Base-by-base conservation (phyloP, 768 basidiomycete species). In the Psilocybe subaeruginosa region DNA sequence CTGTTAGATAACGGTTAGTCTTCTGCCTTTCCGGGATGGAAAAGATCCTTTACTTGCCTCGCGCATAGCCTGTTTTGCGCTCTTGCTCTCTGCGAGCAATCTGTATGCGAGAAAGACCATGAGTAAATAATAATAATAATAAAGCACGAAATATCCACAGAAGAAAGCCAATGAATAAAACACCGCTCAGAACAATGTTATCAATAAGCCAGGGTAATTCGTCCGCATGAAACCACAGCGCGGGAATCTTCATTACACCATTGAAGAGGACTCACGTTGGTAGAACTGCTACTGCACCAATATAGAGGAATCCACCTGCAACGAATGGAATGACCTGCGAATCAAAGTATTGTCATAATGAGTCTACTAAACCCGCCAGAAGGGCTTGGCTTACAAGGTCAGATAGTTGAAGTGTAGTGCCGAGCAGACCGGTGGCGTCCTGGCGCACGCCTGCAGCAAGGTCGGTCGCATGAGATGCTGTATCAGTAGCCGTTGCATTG, bases 271-370 rank as follows among this genome's bases (percentile, higher is more conserved):
- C 91, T 70, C 82, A 93, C 92, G 91, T 92, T 67, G 94, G 94
- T 61, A 95, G 78, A 62, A 95, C 93, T 51, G 93, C 93, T 59
- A 96, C 95, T 31, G 92, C 92, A 29, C 93, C 95, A 70, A 97
- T 95, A 76, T 95, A 96, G 68, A 97, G 78, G 78, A 96, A 97
- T 16, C 93, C 93, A 64, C 93, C 93, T 35, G 93, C 92, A 48
- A 93, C 92, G 70, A 92, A 93, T 14, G 92, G 92, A 64, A 94
- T 93, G 49, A 94, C 91, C 92, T 93, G 65, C 62, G 58, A 27
- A 63, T 37, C 19, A n/a, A 37, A 53, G 7, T 41, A 63, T 57
- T 56, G 45, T 50, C 50, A 30, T 14, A 66, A 69, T 54, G 66
- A 62, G 65, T 64, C 64, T 65, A 62, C 58, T 58, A 48, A 63